Percentiles rank a stretch among this genome's conserved stretches.
These are phyloP conservation scores for Penicillium nucicola DNA, from an alignment of 495 filamentous ascomycete genomes.

Conservation along the genomic window DNA sequence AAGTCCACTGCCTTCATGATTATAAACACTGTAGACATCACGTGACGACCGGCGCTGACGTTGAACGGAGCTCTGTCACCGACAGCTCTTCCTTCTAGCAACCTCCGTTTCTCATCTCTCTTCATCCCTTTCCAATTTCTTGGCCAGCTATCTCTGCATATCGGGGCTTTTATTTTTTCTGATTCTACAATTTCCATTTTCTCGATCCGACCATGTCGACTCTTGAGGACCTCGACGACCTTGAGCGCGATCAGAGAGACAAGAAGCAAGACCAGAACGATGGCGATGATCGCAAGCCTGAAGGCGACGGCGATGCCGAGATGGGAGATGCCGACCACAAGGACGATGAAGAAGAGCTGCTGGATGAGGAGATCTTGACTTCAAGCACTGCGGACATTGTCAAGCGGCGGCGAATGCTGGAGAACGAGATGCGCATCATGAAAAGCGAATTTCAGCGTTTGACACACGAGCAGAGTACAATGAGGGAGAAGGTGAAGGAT, in stretches of 20 bases:
- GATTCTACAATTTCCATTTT: conserved; percentile 7
- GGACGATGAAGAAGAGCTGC: conserved; percentile 69
- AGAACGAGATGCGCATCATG: conserved; percentile 98
- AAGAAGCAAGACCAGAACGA: conserved; percentile 63
- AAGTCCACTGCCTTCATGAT: neutral
- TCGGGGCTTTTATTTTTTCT: neutral
- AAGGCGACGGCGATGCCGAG: conserved; percentile 68
- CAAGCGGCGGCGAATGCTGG: conserved; percentile 78
- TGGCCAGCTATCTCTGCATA: conserved; percentile 4
- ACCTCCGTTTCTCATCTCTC: conserved; percentile 21
- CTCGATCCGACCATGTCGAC: conserved; percentile 64
- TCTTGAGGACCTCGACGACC: conserved; percentile 77
- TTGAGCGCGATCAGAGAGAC: conserved; percentile 75
- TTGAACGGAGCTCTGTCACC: conserved; percentile 40
- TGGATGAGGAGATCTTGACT: conserved; percentile 87
- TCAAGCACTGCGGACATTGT: conserved; percentile 91
- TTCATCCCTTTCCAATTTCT: conserved; percentile 12
- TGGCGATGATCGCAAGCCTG: conserved; percentile 55
- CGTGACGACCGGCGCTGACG: conserved; percentile 42
- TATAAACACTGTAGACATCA: conserved; percentile 19
- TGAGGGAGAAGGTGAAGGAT: conserved; percentile 98
- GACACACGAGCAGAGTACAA: conserved; percentile 88
- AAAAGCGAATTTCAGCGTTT: conserved; percentile 93
- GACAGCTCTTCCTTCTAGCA: conserved; percentile 28
- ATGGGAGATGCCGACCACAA: conserved; percentile 84